A percentile compares a stretch with the other conserved stretches of the same genome.
Conservation (phyloP, 768 basidiomycete species). For the Boletus subcaerulescens region DNA sequence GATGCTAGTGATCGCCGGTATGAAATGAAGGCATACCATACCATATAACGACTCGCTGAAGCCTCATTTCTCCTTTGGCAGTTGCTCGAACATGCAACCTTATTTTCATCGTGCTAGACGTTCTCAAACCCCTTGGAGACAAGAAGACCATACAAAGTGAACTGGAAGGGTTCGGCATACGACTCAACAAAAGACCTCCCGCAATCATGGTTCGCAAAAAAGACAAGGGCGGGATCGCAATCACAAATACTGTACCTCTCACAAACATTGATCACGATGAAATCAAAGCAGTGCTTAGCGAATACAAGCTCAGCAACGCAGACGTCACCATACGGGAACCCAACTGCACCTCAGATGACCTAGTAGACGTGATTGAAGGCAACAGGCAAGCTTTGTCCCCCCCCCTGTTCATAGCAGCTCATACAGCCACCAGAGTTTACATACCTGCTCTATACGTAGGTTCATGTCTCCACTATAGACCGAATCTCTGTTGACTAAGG, state of each 20-base stretch:
- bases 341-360: constrained; percentile 88
- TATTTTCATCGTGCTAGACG: constrained; percentile 97
- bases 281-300: constrained; percentile 91
- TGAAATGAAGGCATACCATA: constrained; percentile 18
- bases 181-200: constrained; percentile 93
- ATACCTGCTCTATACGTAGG: constrained; percentile 88
- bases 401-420: background rate
- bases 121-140: constrained; percentile 96
- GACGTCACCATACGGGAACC: constrained; percentile 93
- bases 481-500: background rate
- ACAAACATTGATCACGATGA: constrained; percentile 95
- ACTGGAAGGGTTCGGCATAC: constrained; percentile 97
- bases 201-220: constrained; percentile 79
- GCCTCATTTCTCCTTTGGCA: constrained; percentile 28
- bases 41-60: constrained; percentile 3
- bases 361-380: constrained; percentile 97
- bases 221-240: constrained; percentile 88
- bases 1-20: constrained; percentile 71
- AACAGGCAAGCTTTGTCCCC: constrained; percentile 54
- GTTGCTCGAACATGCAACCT: constrained; percentile 98
- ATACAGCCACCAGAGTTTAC: constrained; percentile 63
- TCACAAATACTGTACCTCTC: constrained; percentile 95
- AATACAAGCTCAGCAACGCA: constrained; percentile 86
- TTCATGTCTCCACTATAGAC: constrained; percentile 4
- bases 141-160: constrained; percentile 89